These are phyloP conservation scores for Arthrobotrys conoides DNA, from an alignment of 2,329 filamentous ascomycete genomes.

Conservation along the genomic window DNA sequence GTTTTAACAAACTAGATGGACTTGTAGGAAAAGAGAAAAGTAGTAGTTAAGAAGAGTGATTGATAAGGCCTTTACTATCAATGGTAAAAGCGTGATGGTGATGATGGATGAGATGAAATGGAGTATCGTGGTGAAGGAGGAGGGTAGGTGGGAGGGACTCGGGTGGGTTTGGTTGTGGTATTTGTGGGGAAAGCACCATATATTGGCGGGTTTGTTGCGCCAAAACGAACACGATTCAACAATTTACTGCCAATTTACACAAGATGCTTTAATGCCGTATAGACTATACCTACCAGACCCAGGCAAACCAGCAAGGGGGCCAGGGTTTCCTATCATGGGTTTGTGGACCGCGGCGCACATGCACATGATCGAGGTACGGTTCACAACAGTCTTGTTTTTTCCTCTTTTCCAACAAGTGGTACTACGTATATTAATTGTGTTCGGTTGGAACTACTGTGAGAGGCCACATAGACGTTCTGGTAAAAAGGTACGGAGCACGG, in stretches of 20 bases:
- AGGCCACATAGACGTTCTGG: conserved; percentile 50
- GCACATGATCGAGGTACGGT: conserved; percentile 31
- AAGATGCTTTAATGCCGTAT: not conserved
- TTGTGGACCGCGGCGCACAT: conserved; percentile 20
- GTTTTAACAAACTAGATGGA: conserved; percentile 15
- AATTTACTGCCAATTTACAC: conserved; percentile 15
- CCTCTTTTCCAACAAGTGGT: not conserved
- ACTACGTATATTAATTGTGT: not conserved
- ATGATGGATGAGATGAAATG: not conserved
- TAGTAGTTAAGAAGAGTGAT: not conserved
- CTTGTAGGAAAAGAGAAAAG: not conserved
- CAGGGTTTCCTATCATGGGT: not conserved
- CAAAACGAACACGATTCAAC: conserved; percentile 50
- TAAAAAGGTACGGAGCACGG: conserved; percentile 31
- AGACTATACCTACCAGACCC: not conserved
- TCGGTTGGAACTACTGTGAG: not conserved
- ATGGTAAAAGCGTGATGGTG: conserved; percentile 4
- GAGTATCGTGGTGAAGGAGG: not conserved
- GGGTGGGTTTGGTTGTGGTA: conserved; percentile 45
- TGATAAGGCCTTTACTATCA: not conserved
- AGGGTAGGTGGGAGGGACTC: not conserved
- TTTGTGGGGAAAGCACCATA: conserved; percentile 53
- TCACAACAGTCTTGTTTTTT: not conserved
- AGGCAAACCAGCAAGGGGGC: not conserved
- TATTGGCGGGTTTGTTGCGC: conserved; percentile 19